These are phyloP conservation scores for Coprinellus micaceus DNA, from an alignment of 768 basidiomycete species.

Conservation along the genomic window DNA sequence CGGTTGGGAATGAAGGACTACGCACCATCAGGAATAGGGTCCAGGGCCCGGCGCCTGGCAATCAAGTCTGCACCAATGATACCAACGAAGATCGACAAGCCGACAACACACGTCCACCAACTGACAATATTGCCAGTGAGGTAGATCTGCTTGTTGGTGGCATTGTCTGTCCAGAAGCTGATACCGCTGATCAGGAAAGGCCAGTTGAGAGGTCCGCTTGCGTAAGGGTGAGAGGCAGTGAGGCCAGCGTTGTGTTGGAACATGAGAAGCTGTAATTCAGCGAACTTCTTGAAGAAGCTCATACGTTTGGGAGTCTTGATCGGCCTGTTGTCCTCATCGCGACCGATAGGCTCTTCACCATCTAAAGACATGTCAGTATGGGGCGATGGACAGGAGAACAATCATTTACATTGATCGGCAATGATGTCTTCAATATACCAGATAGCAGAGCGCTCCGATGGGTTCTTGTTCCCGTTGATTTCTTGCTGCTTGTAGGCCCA, in stretches of 20 bases:
- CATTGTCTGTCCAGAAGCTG: constrained; percentile 95
- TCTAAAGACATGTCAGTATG: constrained; percentile 30
- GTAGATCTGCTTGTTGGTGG: constrained; percentile 89
- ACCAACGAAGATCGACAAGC: constrained; percentile 84
- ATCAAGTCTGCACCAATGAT: constrained; percentile 87
- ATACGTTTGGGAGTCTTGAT: constrained; percentile 72
- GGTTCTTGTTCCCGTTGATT: constrained; percentile 95
- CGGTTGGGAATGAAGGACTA: constrained; percentile 12
- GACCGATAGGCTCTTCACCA: constrained; percentile 52
- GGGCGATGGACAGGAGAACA: neutral
- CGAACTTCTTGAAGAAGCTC: constrained; percentile 94
- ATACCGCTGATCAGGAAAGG: constrained; percentile 95
- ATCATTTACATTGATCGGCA: constrained; percentile 59
- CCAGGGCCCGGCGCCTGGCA: constrained; percentile 77
- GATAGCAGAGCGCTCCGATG: constrained; percentile 71
- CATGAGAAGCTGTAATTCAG: constrained; percentile 92
- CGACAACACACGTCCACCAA: constrained; percentile 92
- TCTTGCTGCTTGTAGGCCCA: constrained; percentile 99
- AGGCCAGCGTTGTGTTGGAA: constrained; percentile 98
- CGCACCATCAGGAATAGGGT: constrained; percentile 87
- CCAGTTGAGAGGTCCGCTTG: constrained; percentile 95
- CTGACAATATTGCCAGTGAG: constrained; percentile 90
- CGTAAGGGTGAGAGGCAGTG: constrained; percentile 96
- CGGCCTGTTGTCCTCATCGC: constrained; percentile 43
- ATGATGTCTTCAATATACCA: constrained; percentile 91